phyloP scores from a whole-genome alignment of 192 early-diverging fungal genomes.

The Geranomyces variabilis region DNA sequence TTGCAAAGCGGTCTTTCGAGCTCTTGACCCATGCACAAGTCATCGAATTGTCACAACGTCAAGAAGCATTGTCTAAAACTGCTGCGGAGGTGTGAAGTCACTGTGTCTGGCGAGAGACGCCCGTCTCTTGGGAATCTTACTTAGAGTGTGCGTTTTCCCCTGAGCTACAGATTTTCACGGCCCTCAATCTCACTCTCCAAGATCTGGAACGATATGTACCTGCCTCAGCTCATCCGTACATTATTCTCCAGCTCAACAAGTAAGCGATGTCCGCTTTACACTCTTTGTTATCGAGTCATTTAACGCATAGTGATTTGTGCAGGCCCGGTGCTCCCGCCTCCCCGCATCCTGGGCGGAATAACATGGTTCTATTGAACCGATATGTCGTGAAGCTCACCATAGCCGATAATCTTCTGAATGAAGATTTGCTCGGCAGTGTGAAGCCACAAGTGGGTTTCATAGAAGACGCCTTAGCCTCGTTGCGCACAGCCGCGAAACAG shows the following conservation, averaged over 20 bases:
- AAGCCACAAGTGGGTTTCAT: neutral
- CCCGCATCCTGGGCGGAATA: conserved; percentile 6
- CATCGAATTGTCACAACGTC: conserved; percentile 6
- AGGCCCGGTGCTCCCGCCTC: neutral
- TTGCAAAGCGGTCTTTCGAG: conserved; percentile 4
- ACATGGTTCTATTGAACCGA: conserved; percentile 18
- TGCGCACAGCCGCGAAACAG: neutral
- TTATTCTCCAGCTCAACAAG: conserved; percentile 1
- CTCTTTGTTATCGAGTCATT: neutral
- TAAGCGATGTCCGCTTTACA: neutral
- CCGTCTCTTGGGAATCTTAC: neutral
- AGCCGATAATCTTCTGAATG: neutral
- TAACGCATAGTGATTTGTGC: too few relatives aligned
- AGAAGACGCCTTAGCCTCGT: neutral
- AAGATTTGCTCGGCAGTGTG: neutral
- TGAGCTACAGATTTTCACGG: neutral
- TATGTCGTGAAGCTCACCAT: neutral
- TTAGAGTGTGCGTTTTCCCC: neutral
- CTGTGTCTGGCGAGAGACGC: neutral
- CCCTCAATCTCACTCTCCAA: conserved; percentile 17
- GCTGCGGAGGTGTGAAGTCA: conserved; percentile 4
- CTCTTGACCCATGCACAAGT: conserved; percentile 1
- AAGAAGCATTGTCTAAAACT: neutral
- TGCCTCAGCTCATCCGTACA: neutral
- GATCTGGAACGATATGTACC: conserved; percentile 9